Base-by-base conservation (phyloP, 2,329 filamentous ascomycete species). In the Fusarium sp. region DNA sequence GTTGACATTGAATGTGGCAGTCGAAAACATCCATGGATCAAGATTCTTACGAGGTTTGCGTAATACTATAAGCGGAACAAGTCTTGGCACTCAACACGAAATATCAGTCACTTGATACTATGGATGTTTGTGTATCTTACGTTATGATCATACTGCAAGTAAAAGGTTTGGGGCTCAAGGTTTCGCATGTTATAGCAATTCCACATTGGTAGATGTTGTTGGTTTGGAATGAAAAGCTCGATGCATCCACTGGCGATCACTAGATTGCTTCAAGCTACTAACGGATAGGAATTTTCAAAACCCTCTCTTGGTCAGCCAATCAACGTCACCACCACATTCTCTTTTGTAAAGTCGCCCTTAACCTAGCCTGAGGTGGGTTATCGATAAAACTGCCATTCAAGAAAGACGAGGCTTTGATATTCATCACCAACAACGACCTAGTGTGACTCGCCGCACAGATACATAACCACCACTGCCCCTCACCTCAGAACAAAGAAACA, bases 401-500 rank as follows among this genome's bases (percentile, higher is more conserved):
- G 36, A 31, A 50, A 34, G 40, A 24, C 46, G n/a, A 56, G 31
- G 38, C 26, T 49, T 49, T 19, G 17, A 40, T 62, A 57, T 67
- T 67, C 36, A 53, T 42, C 51, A 49, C 47, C 34, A 53, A 24
- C 26, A 68, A 44, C 39, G 45, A 22, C 34, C 43, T 66, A 66
- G 62, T 60, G 38, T 38, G 21, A n/a, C 42, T 44, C 53, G 13
- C 42, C 26, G 60, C 53, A 49, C 47, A 53, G 53, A 52, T 49
- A 38, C 46, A 47, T 38, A 49, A 47, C 44, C 31, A 52, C 51
- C 22, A 15, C 53, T 56, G 47, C 52, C 47, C 62, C 63, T 57
- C 58, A 44, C 19, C 33, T 19, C 43, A 65, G 39, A 49, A 71
- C 60, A 69, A 69, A 71, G 65, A 56, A 54, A 51, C 52, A 85